Percentiles rank a stretch among this genome's conserved stretches.
Evolutionary conservation across 2,329 filamentous ascomycete species (phyloP).

Genomic region (Aspergillus tamarii): DNA sequence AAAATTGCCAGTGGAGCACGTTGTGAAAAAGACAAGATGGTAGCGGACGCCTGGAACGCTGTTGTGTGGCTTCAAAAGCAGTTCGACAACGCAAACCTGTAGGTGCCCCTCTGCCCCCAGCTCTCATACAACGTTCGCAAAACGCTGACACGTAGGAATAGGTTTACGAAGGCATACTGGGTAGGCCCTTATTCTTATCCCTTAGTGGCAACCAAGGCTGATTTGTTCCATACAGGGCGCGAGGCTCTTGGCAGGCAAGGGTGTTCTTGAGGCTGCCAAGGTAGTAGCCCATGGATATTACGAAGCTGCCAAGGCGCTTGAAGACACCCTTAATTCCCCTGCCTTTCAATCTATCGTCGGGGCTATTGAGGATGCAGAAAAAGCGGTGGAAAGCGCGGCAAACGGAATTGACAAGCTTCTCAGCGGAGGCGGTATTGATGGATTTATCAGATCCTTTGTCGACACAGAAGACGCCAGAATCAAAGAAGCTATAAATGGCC

Average conservation of each 20-base stretch:
- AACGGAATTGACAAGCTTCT: background rate
- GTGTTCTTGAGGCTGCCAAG: background rate
- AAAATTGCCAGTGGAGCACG: background rate
- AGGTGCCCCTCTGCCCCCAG: background rate
- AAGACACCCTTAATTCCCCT: background rate
- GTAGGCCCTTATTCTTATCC: background rate
- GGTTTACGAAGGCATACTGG: rapidly evolving
- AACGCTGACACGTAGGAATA: background rate
- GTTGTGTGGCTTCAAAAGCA: background rate
- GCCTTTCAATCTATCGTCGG: background rate
- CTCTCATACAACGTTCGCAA: background rate
- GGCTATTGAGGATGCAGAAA: background rate
- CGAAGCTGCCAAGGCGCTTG: background rate
- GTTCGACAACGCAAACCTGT: rapidly evolving
- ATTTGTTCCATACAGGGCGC: background rate
- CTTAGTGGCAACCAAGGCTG: background rate
- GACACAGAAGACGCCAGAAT: background rate
- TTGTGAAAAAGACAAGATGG: background rate
- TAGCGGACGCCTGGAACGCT: background rate
- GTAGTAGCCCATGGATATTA: rapidly evolving
- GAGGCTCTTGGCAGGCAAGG: background rate
- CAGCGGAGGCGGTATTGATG: background rate
- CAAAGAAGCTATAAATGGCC: background rate
- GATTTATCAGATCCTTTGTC: background rate
- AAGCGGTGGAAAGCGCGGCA: background rate